phyloP scores from a whole-genome alignment of 1,284 basidiomycete genomes.

The Puccinia hordei region DNA sequence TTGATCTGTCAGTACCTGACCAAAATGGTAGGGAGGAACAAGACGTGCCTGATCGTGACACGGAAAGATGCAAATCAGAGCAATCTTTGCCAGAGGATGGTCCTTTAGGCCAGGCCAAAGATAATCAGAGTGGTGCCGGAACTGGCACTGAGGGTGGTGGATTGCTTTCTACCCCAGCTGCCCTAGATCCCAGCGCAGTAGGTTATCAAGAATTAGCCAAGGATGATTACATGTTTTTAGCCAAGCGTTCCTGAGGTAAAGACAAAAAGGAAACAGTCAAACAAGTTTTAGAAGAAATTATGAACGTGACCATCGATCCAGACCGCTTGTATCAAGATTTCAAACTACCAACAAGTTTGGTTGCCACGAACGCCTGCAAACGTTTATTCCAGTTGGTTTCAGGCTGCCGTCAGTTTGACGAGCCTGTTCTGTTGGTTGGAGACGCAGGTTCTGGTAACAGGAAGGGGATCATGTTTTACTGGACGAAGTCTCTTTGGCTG shows the following conservation, averaged over 20 bases:
- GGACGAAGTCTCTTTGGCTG: slow-evolving; percentile 96
- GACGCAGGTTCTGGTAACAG: slow-evolving; percentile 93
- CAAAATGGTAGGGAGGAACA: background rate
- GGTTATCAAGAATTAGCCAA: slow-evolving; percentile 90
- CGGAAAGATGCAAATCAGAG: background rate
- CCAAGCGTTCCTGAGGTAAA: slow-evolving; percentile 78
- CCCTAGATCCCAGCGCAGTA: slow-evolving; percentile 63
- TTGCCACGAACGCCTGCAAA: slow-evolving; percentile 93
- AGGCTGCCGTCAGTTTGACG: slow-evolving; percentile 81
- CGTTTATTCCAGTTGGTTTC: slow-evolving; percentile 82
- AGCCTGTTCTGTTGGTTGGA: too few relatives aligned
- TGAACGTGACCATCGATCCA: too few relatives aligned
- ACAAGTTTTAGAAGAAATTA: slow-evolving; percentile 81
- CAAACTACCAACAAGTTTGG: slow-evolving; percentile 62
- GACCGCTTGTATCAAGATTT: slow-evolving; percentile 58
- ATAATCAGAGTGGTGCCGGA: slow-evolving; percentile 13
- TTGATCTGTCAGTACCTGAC: too few relatives aligned
- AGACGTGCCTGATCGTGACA: background rate
- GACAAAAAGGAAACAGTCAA: slow-evolving; percentile 90
- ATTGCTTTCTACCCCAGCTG: background rate
- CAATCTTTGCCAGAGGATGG: background rate
- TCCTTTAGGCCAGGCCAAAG: slow-evolving; percentile 5
- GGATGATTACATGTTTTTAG: slow-evolving; percentile 96
- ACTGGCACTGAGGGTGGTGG: too few relatives aligned
- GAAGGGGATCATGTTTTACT: slow-evolving; percentile 82